Evolutionary conservation across 352 stramenopile genomes (phyloP).

Genomic region (Pythium rhizo-oryzae): DNA sequence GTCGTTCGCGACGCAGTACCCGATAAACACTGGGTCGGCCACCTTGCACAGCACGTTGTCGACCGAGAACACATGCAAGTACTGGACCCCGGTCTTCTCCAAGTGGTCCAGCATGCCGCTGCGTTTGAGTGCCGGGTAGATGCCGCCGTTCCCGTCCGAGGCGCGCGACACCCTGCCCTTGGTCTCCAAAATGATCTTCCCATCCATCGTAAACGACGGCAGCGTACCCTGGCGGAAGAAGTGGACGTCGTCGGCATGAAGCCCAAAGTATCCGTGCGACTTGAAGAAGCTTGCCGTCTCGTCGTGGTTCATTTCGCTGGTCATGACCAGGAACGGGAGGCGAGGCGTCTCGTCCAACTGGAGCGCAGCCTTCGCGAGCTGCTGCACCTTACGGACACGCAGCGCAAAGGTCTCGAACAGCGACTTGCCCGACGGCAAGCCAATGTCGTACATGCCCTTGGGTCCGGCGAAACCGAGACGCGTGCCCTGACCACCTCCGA

Average conservation of each 20-base stretch:
- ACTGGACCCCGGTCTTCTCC: conserved; percentile 84
- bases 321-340: conserved; percentile 97
- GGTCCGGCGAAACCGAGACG: conserved; percentile 95
- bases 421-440: conserved; percentile 89
- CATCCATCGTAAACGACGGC: conserved; percentile 93
- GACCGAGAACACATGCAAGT: conserved; percentile 97
- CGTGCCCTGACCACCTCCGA: conserved; percentile 96
- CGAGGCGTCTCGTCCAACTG: neutral
- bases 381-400: conserved; percentile 82
- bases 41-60: conserved; percentile 97
- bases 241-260: conserved; percentile 86
- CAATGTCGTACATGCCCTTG: conserved; percentile 96
- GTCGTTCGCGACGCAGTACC: conserved; percentile 93
- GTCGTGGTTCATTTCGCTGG: conserved; percentile 96
- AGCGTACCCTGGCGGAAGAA: conserved; percentile 98
- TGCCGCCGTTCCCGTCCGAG: conserved; percentile 97
- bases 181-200: conserved; percentile 97
- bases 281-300: conserved; percentile 92
- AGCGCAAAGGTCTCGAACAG: conserved; percentile 96
- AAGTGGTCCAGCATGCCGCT: conserved; percentile 91
- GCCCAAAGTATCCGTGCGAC: conserved; percentile 91
- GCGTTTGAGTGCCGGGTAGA: conserved; percentile 92
- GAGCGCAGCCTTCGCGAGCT: conserved; percentile 11
- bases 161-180: conserved; percentile 83
- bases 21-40: conserved; percentile 96